A percentile compares a stretch with the other conserved stretches of the same genome.
phyloP scores from a whole-genome alignment of 805 yeast species.

The Sugiyamaella chiloensis region DNA sequence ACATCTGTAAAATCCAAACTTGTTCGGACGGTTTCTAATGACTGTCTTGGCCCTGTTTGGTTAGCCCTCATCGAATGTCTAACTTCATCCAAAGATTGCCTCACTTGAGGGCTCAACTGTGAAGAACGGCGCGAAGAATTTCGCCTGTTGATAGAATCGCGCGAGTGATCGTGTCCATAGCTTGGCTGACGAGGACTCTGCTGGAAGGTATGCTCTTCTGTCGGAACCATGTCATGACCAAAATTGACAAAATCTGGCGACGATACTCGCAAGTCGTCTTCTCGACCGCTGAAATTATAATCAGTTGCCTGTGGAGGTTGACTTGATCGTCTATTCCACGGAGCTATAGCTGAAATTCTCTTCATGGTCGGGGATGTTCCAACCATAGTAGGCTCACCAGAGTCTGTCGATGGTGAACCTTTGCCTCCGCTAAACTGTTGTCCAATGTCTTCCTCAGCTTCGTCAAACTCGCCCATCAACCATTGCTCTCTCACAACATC shows the following conservation, averaged over 20 bases:
- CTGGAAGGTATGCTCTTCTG: slow-evolving; percentile 15
- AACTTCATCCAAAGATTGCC: slow-evolving; percentile 28
- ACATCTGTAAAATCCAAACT: slow-evolving; percentile 30
- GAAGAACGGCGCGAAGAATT: slow-evolving; percentile 4
- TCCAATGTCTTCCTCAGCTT: neutral
- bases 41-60: slow-evolving; percentile 22
- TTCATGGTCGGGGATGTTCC: neutral
- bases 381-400: neutral
- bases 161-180: neutral
- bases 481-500: slow-evolving; percentile 69
- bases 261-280: slow-evolving; percentile 5
- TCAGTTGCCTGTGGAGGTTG: slow-evolving; percentile 4
- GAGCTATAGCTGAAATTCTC: neutral
- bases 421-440: neutral
- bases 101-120: slow-evolving; percentile 5
- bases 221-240: slow-evolving; percentile 15
- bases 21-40: slow-evolving; percentile 23
- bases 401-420: neutral
- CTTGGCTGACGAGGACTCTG: too few species aligned
- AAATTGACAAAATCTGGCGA: slow-evolving; percentile 15
- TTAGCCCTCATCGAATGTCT: slow-evolving; percentile 27
- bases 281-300: slow-evolving; percentile 7
- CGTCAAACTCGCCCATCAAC: slow-evolving; percentile 22
- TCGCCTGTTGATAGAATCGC: neutral
- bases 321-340: slow-evolving; percentile 8